phyloP scores from a whole-genome alignment of 495 filamentous ascomycete genomes.

The Lindgomyces ingoldianus region DNA sequence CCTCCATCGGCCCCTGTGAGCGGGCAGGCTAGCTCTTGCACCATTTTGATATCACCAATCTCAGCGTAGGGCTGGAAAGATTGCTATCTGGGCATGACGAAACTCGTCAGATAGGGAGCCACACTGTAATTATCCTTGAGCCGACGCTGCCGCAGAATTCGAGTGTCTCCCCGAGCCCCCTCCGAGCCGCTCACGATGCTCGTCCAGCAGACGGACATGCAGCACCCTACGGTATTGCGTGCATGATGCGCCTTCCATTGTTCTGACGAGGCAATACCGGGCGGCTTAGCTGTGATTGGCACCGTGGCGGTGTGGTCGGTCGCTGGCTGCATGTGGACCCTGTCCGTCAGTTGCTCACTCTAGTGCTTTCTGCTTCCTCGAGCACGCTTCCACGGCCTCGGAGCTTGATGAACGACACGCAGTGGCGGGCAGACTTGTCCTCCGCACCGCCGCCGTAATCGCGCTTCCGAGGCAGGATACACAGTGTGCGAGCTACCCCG shows the following conservation, averaged over 20 bases:
- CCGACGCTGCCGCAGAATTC: slow-evolving; percentile 9
- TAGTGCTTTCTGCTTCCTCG: not conserved
- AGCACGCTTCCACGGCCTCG: not conserved
- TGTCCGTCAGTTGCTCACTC: not conserved
- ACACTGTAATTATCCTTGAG: not conserved
- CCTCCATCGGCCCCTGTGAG: not conserved
- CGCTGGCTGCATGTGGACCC: not conserved
- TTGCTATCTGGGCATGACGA: not conserved
- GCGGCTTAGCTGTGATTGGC: not conserved
- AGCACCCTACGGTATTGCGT: not conserved
- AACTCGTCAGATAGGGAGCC: not conserved
- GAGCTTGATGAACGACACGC: too few relatives aligned
- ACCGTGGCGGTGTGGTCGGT: too few relatives aligned
- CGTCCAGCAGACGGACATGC: not conserved
- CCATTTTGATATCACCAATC: not conserved
- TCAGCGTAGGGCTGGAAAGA: not conserved
- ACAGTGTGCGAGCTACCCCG: slow-evolving; percentile 5
- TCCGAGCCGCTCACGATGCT: not conserved
- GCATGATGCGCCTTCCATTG: slow-evolving; percentile 8
- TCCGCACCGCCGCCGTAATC: too few relatives aligned
- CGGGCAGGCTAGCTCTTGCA: not conserved
- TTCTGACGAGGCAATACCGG: not conserved
- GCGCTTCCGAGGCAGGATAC: too few relatives aligned
- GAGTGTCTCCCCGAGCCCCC: not conserved
- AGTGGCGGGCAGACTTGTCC: too few relatives aligned